These are phyloP conservation scores for Colletotrichum sublineola DNA, from an alignment of 2,329 filamentous ascomycete genomes.

Conservation along the genomic window DNA sequence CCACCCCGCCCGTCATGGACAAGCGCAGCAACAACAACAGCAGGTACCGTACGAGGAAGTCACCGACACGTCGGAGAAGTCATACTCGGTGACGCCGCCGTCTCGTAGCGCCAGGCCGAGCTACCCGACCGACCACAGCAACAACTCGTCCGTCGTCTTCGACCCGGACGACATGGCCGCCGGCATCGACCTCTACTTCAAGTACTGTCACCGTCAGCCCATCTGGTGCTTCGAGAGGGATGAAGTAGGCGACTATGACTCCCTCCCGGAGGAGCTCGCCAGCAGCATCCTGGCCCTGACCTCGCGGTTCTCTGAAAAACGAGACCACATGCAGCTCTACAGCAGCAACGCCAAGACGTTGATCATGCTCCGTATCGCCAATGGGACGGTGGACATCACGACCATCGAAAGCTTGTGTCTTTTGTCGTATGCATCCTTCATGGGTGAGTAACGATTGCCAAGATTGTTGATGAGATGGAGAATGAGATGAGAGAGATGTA, in stretches of 20 bases:
- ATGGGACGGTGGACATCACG: constrained; percentile 62
- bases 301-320: constrained; percentile 54
- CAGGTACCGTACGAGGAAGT: constrained; percentile 49
- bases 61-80: constrained; percentile 51
- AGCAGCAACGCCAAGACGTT: constrained; percentile 56
- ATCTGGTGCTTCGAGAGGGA: constrained; percentile 62
- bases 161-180: constrained; percentile 52
- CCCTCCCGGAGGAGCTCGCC: constrained; percentile 56
- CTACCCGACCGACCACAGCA: constrained; percentile 44
- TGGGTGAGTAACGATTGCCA: constrained; percentile 53
- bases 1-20: constrained; percentile 47
- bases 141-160: constrained; percentile 44
- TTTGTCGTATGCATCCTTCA: constrained; percentile 63
- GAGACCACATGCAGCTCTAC: constrained; percentile 52
- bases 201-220: constrained; percentile 59
- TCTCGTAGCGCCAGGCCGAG: constrained; percentile 44
- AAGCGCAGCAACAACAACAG: constrained; percentile 9
- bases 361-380: constrained; percentile 64
- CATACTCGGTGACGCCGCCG: constrained; percentile 50
- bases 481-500: background rate
- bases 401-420: constrained; percentile 66
- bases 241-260: constrained; percentile 52
- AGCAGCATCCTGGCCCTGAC: constrained; percentile 58
- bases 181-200: constrained; percentile 57
- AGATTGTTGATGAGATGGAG: background rate